These are phyloP conservation scores for Jacaranda copaia DNA, from an alignment of 257 asterid genomes.

Conservation along the genomic window DNA sequence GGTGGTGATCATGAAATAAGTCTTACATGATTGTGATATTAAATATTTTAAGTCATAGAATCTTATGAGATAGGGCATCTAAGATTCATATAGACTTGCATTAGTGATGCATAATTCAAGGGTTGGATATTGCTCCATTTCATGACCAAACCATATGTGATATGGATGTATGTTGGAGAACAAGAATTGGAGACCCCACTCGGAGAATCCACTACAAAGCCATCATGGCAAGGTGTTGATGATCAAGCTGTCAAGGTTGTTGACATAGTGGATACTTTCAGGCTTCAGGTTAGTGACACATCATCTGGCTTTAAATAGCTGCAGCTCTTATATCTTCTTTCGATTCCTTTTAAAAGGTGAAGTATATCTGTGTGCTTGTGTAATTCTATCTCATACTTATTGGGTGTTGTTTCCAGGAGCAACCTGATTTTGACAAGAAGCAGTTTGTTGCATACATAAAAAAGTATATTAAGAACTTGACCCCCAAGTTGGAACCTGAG, in stretches of 20 bases:
- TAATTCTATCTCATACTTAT: not conserved
- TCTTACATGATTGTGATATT: too few species aligned
- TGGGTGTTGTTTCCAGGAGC: slow-evolving; percentile 44
- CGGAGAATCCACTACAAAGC: too few species aligned
- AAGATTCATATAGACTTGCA: too few species aligned
- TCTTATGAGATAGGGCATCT: too few species aligned
- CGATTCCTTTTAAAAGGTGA: not conserved
- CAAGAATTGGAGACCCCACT: too few species aligned
- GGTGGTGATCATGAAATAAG: too few species aligned
- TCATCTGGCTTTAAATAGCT: not conserved
- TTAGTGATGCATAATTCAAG: too few species aligned
- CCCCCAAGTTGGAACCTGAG: slow-evolving; percentile 49
- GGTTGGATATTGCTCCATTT: too few species aligned
- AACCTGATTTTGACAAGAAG: slow-evolving; percentile 69
- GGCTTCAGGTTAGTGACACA: slow-evolving; percentile 63
- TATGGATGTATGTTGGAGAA: slow-evolving; percentile 61
- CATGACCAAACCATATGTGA: too few species aligned
- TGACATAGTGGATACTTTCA: slow-evolving; percentile 68
- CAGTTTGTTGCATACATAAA: slow-evolving; percentile 64
- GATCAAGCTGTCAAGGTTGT: slow-evolving; percentile 68
- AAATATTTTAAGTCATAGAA: too few species aligned
- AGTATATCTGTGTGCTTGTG: not conserved
- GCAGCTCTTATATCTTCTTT: not conserved
- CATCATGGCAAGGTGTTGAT: slow-evolving; percentile 73
- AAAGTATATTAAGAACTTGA: slow-evolving; percentile 58